Evolutionary conservation across 1,284 basidiomycete genomes (phyloP).

Genomic region (Leccinum subrobustum): DNA sequence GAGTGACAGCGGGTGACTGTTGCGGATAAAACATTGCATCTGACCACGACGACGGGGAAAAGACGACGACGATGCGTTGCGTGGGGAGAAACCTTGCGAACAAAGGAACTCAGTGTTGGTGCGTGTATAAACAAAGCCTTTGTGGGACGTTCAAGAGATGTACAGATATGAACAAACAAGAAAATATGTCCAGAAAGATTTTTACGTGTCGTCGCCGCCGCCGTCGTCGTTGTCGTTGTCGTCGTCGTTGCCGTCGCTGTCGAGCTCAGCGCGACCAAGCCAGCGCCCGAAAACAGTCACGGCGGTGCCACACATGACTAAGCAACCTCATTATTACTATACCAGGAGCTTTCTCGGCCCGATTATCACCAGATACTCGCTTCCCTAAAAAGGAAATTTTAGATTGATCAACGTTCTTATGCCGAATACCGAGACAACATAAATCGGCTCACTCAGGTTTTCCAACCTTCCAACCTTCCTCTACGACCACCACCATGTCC

Average conservation of each 20-base stretch:
- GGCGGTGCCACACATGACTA: constrained; percentile 22
- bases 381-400: constrained; percentile 8
- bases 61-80: constrained; percentile 5
- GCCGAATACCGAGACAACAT: constrained; percentile 17
- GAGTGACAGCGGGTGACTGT: constrained; percentile 73
- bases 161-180: constrained; percentile 21
- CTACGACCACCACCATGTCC: constrained; percentile 49
- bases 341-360: constrained; percentile 19
- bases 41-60: constrained; percentile 19
- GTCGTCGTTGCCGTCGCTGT: constrained; percentile 9
- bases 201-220: constrained; percentile 11
- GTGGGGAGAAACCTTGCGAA: constrained; percentile 5
- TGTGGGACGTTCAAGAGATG: constrained; percentile 3
- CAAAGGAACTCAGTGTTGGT: constrained; percentile 10
- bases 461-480: constrained; percentile 14
- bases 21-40: constrained; percentile 78
- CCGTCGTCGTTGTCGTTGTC: constrained; percentile 9
- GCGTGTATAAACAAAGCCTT: constrained; percentile 5
- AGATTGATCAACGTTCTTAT: constrained; percentile 13
- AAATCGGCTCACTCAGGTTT: background rate
- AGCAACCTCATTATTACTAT: background rate
- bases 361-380: constrained; percentile 2
- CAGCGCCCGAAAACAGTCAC: constrained; percentile 31
- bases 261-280: constrained; percentile 20
- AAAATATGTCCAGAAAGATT: constrained; percentile 16